Conservation (phyloP, 2,329 filamentous ascomycete genomes). For the Xylariaceae sp. region DNA sequence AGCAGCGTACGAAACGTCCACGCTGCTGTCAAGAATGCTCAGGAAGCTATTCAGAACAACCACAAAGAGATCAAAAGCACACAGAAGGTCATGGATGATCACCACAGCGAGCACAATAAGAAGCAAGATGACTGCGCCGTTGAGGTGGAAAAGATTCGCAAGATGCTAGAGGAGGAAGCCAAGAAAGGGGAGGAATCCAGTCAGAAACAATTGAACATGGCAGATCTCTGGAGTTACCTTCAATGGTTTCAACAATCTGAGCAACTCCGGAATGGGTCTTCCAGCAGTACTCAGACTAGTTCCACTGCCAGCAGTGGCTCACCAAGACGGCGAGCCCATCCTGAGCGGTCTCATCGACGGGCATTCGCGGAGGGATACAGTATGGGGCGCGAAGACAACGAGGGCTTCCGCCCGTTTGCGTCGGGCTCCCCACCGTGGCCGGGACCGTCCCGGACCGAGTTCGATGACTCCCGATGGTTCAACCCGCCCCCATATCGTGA, state of each 20-base stretch:
- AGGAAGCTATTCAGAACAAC: slow-evolving; percentile 10
- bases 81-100: slow-evolving; percentile 13
- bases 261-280: background rate
- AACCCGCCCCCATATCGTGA: too few relatives aligned
- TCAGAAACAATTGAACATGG: slow-evolving; percentile 14
- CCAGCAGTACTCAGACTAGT: background rate
- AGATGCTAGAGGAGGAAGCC: slow-evolving; percentile 19
- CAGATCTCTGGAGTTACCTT: slow-evolving; percentile 18
- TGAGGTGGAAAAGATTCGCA: slow-evolving; percentile 16
- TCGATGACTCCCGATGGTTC: too few relatives aligned
- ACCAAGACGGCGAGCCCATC: too few relatives aligned
- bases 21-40: slow-evolving; percentile 11
- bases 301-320: too few relatives aligned
- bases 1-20: slow-evolving; percentile 8
- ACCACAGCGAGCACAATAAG: slow-evolving; percentile 12
- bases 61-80: slow-evolving; percentile 14
- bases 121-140: slow-evolving; percentile 19
- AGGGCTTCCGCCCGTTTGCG: too few relatives aligned
- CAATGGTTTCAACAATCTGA: slow-evolving; percentile 12
- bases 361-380: too few relatives aligned
- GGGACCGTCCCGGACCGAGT: too few relatives aligned
- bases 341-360: too few relatives aligned
- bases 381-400: too few relatives aligned
- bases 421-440: too few relatives aligned
- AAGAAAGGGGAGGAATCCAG: slow-evolving; percentile 17